Evolutionary conservation across 2,329 filamentous ascomycete genomes (phyloP).

Genomic region (Colletotrichum lini): DNA sequence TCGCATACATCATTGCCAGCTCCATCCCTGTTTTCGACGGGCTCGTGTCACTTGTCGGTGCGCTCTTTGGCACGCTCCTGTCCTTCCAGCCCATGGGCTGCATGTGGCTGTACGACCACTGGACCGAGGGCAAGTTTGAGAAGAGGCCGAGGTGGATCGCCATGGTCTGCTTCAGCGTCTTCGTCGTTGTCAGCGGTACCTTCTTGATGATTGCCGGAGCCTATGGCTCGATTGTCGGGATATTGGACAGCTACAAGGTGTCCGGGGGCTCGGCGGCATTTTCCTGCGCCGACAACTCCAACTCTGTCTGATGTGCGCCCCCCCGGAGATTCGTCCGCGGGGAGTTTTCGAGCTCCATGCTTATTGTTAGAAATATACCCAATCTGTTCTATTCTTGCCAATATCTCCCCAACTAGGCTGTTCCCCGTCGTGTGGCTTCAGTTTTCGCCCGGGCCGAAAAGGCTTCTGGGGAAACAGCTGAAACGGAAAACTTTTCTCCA

Average conservation of each 20-base stretch:
- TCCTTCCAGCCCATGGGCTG: slow-evolving; percentile 50
- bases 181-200: slow-evolving; percentile 52
- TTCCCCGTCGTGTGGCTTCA: neutral
- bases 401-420: accelerated
- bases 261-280: slow-evolving; percentile 55
- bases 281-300: slow-evolving; percentile 61
- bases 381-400: slow-evolving; percentile 3
- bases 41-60: slow-evolving; percentile 48
- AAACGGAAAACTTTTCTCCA: neutral
- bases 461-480: neutral
- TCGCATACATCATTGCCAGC: slow-evolving; percentile 50
- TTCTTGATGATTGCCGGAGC: slow-evolving; percentile 62
- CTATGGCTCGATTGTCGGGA: slow-evolving; percentile 58
- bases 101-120: slow-evolving; percentile 62
- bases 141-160: slow-evolving; percentile 36
- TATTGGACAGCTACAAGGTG: slow-evolving; percentile 54
- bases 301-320: slow-evolving; percentile 41
- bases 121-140: slow-evolving; percentile 46
- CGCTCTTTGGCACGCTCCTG: slow-evolving; percentile 47
- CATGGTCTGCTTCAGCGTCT: slow-evolving; percentile 46
- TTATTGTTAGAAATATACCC: slow-evolving; percentile 16
- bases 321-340: neutral
- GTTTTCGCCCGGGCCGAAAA: too few relatives aligned
- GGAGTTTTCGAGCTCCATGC: neutral
- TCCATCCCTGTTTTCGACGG: slow-evolving; percentile 49